A percentile compares a stretch with the other conserved stretches of the same genome.
Conservation (phyloP, 257 asterid genomes). For the Solanum arcanum region DNA sequence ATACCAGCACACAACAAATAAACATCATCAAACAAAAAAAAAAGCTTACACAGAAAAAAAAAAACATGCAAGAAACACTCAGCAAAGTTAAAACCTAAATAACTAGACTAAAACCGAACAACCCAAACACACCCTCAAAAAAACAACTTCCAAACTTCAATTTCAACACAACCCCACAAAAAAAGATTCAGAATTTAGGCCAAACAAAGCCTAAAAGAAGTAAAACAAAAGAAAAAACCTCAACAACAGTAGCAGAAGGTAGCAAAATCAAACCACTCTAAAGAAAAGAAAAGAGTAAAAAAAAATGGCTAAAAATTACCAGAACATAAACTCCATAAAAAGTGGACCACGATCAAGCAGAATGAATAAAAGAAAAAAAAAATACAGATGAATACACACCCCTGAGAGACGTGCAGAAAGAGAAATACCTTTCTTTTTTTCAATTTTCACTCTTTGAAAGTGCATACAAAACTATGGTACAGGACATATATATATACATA, state of each 20-base stretch:
- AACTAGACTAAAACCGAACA: not conserved
- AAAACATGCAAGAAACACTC: not conserved
- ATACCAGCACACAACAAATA: not conserved
- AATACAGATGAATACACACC: not conserved
- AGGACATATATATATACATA: too few relatives aligned
- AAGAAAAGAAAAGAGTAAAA: not conserved
- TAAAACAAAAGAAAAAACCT: not conserved
- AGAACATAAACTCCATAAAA: not conserved
- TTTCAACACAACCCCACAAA: not conserved
- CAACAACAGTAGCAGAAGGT: not conserved
- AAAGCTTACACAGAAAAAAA: not conserved
- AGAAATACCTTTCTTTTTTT: not conserved
- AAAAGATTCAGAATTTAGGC: not conserved
- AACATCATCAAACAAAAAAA: not conserved
- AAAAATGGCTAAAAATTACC: not conserved
- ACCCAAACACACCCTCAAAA: not conserved
- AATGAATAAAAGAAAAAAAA: not conserved
- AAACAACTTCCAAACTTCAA: not conserved
- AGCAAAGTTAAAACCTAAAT: not conserved
- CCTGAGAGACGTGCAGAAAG: slow-evolving; percentile 2
- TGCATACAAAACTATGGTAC: not conserved
- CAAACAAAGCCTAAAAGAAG: not conserved
- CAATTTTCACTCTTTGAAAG: not conserved
- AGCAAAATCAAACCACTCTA: not conserved
- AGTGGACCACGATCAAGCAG: not conserved